A percentile compares a stretch with the other conserved stretches of the same genome.
These are phyloP conservation scores for Pleurotus platypus DNA, from an alignment of 768 basidiomycete species.

Conservation along the genomic window DNA sequence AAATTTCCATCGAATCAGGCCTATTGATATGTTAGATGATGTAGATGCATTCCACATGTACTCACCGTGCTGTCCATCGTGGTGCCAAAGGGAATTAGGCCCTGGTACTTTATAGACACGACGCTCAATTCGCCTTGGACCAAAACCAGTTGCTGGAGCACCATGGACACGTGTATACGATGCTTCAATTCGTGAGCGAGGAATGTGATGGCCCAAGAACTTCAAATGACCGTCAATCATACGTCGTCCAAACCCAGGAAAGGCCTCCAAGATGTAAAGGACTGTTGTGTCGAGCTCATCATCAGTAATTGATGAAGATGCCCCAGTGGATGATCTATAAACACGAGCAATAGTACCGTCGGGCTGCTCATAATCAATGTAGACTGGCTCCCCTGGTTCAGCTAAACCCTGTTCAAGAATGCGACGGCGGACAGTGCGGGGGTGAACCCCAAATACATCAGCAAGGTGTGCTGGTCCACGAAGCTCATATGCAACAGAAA, in stretches of 20 bases:
- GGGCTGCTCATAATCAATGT: constrained; percentile 7
- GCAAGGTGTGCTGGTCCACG: constrained; percentile 8
- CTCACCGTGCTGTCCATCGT: constrained; percentile 28
- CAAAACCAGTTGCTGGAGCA: constrained; percentile 13
- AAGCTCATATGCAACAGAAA: constrained; percentile 6
- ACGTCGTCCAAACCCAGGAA: constrained; percentile 20
- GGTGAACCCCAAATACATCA: constrained; percentile 8
- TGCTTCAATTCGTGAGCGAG: constrained; percentile 14
- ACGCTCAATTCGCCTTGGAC: constrained; percentile 14
- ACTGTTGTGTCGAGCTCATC: constrained; percentile 20
- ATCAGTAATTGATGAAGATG: constrained; percentile 13
- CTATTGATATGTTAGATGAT: constrained; percentile 12
- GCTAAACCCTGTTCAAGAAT: constrained; percentile 15
- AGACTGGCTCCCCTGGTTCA: constrained; percentile 15
- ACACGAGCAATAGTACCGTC: constrained; percentile 7
- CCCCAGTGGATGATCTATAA: constrained; percentile 7
- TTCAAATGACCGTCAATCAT: constrained; percentile 20
- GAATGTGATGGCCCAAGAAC: constrained; percentile 15
- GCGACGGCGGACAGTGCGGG: constrained; percentile 14
- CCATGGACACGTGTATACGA: constrained; percentile 19
- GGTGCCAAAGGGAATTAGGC: constrained; percentile 27
- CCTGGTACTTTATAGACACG: constrained; percentile 21
- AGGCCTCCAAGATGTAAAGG: constrained; percentile 17
- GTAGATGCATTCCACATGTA: neutral
- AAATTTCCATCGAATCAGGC: constrained; percentile 29